Percentiles rank a stretch among this genome's conserved stretches.
phyloP scores from a whole-genome alignment of 805 yeast species.

The Pichia thaimueangensis region DNA sequence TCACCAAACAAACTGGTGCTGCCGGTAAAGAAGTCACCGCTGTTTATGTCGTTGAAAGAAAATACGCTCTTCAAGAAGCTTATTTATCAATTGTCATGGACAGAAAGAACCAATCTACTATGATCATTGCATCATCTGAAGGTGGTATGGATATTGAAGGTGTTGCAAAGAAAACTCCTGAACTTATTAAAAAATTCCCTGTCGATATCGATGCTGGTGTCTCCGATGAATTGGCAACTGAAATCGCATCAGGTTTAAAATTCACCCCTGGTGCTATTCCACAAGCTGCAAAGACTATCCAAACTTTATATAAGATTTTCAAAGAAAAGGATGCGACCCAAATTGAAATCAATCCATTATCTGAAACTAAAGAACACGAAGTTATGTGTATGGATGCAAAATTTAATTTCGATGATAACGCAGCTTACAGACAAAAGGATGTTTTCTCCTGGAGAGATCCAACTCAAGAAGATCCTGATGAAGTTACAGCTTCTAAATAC shows the following conservation, averaged over 20 bases:
- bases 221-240: slow-evolving; percentile 64
- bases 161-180: slow-evolving; percentile 88
- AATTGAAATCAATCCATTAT: slow-evolving; percentile 96
- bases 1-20: slow-evolving; percentile 97
- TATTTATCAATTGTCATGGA: slow-evolving; percentile 93
- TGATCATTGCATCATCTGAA: slow-evolving; percentile 92
- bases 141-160: slow-evolving; percentile 99
- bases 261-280: slow-evolving; percentile 70
- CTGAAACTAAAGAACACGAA: slow-evolving; percentile 84
- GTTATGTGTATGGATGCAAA: slow-evolving; percentile 99
- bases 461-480: slow-evolving; percentile 97
- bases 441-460: slow-evolving; percentile 95
- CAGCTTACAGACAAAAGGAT: slow-evolving; percentile 89
- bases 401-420: slow-evolving; percentile 96
- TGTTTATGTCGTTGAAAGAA: slow-evolving; percentile 92
- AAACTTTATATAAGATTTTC: slow-evolving; percentile 85
- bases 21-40: slow-evolving; percentile 97
- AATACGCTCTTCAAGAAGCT: slow-evolving; percentile 90
- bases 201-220: slow-evolving; percentile 76
- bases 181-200: slow-evolving; percentile 83
- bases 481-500: slow-evolving; percentile 82
- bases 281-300: slow-evolving; percentile 82
- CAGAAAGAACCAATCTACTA: slow-evolving; percentile 82
- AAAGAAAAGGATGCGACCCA: slow-evolving; percentile 92
- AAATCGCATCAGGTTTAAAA: slow-evolving; percentile 76